Evolutionary conservation across 345 rosid genomes (phyloP).

Genomic region (Eucalyptus marginata): DNA sequence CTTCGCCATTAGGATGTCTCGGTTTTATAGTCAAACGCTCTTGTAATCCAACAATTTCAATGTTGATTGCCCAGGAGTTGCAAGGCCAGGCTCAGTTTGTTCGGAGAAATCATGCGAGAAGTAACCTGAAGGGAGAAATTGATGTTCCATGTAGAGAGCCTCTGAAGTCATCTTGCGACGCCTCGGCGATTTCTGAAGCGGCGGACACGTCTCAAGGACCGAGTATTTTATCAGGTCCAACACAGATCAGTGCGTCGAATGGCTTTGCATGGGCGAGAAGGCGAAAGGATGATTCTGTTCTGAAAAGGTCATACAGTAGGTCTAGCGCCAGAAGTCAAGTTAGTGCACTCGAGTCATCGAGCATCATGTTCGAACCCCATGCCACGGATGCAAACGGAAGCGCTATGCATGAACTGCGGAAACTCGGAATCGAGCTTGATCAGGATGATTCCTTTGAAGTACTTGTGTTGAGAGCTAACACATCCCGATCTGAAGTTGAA

Average conservation of each 20-base stretch:
- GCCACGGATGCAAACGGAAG: background rate
- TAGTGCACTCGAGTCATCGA: background rate
- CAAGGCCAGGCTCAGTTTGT: background rate
- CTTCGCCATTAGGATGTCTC: background rate
- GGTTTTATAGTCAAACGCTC: background rate
- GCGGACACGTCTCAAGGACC: slow-evolving; percentile 12
- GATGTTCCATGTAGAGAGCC: background rate
- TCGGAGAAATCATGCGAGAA: background rate
- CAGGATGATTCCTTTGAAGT: background rate
- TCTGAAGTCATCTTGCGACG: background rate
- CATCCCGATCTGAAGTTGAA: background rate
- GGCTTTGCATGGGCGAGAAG: slow-evolving; percentile 39
- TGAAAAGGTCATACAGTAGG: background rate
- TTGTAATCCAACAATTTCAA: background rate
- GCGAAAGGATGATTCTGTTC: background rate
- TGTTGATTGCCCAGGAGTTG: background rate
- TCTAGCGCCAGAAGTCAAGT: slow-evolving; percentile 1
- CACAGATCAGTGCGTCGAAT: slow-evolving; percentile 31
- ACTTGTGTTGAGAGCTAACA: background rate
- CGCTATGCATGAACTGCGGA: background rate
- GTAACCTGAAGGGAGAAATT: background rate
- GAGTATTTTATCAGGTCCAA: slow-evolving; percentile 15
- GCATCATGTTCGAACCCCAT: background rate
- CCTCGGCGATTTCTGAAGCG: background rate
- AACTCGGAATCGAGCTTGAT: background rate